A percentile compares a stretch with the other conserved stretches of the same genome.
phyloP scores from a whole-genome alignment of 2,329 filamentous ascomycete genomes.

The Hymenoscyphus occultus region DNA sequence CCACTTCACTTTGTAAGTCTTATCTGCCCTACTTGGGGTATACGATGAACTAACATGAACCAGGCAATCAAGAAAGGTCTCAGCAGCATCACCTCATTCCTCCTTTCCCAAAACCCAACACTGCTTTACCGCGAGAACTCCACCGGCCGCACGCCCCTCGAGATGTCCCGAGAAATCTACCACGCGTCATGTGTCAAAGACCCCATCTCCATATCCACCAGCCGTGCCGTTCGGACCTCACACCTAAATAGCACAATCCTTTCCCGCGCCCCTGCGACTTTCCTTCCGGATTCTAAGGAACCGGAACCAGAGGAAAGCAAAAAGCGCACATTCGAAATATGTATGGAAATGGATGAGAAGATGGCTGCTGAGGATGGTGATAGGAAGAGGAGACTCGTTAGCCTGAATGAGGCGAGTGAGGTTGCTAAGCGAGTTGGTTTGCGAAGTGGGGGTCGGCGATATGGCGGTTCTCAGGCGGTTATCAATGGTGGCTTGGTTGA shows the following conservation, averaged over 20 bases:
- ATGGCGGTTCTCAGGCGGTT: conserved; percentile 20
- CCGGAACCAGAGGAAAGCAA: conserved; percentile 18
- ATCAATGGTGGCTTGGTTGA: conserved; percentile 26
- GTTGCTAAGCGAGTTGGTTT: conserved; percentile 47
- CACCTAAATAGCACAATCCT: conserved; percentile 9
- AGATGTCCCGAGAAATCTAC: conserved; percentile 59
- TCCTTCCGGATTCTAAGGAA: background rate
- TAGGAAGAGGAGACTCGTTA: conserved; percentile 52
- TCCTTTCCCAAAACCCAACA: conserved; percentile 27
- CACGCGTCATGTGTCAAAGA: conserved; percentile 36
- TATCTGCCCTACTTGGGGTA: conserved; percentile 32
- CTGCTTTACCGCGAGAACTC: conserved; percentile 70
- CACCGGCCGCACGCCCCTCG: conserved; percentile 69
- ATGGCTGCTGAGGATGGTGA: conserved; percentile 29
- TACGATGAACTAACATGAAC: conserved; percentile 35
- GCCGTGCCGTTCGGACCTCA: background rate
- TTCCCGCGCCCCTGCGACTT: conserved; percentile 10
- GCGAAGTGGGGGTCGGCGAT: conserved; percentile 10
- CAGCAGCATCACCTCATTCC: conserved; percentile 23
- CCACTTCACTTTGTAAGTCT: conserved; percentile 54
- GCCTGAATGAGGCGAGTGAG: conserved; percentile 58
- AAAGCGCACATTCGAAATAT: conserved; percentile 39
- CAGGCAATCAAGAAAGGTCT: conserved; percentile 30
- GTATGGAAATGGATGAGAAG: conserved; percentile 33
- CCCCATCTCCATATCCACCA: conserved; percentile 25